A percentile compares a stretch with the other conserved stretches of the same genome.
phyloP scores from a whole-genome alignment of 768 basidiomycete genomes.

The Gautieria morchelliformis region DNA sequence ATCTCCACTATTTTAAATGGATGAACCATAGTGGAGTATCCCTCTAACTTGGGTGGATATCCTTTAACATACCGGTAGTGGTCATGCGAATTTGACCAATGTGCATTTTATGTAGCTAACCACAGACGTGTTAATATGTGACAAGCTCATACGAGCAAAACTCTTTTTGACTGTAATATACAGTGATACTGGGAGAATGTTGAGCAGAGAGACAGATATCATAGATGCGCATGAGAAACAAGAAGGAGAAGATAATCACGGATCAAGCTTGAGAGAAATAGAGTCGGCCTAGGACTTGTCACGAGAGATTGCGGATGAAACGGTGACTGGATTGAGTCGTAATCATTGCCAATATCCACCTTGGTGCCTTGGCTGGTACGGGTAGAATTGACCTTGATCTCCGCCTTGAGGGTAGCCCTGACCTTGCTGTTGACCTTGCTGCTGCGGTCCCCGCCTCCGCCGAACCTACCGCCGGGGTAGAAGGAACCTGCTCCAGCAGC shows the following conservation, averaged over 20 bases:
- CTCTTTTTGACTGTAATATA: background rate
- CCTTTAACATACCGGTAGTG: too few relatives aligned
- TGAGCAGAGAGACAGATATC: background rate
- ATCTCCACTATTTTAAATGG: too few relatives aligned
- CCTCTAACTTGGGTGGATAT: too few relatives aligned
- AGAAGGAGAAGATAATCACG: background rate
- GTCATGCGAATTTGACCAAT: too few relatives aligned
- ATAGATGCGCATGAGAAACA: constrained; percentile 4
- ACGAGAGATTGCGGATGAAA: background rate
- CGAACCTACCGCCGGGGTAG: constrained; percentile 22
- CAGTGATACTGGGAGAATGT: background rate
- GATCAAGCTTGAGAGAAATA: background rate
- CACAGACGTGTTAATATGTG: background rate
- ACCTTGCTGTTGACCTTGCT: constrained; percentile 29
- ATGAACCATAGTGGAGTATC: too few relatives aligned
- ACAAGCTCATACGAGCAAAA: background rate
- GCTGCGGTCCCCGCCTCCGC: constrained; percentile 37
- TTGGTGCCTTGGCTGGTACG: constrained; percentile 62
- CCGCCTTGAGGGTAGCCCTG: constrained; percentile 47
- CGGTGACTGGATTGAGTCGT: too few relatives aligned
- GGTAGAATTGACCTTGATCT: constrained; percentile 60
- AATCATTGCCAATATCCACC: constrained; percentile 45
- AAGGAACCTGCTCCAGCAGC: constrained; percentile 31
- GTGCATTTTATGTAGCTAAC: too few relatives aligned
- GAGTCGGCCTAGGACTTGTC: background rate